These are phyloP conservation scores for Angomonas deanei DNA, from an alignment of 208 protist species.

Conservation along the genomic window DNA sequence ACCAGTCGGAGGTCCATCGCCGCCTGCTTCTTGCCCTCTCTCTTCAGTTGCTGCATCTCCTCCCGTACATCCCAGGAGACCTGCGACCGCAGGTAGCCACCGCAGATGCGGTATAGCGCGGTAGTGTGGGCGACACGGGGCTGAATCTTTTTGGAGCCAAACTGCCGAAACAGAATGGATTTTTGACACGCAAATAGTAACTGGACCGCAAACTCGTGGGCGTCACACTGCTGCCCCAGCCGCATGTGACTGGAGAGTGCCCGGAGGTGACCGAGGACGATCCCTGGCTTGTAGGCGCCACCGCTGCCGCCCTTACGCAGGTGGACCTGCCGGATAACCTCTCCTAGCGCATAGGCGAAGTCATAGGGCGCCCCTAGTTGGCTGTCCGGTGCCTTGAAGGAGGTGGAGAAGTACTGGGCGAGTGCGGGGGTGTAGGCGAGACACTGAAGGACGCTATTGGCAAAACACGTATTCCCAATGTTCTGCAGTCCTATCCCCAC, in stretches of 20 bases:
- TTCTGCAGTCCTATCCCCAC: slow-evolving; percentile 76
- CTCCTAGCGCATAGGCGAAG: slow-evolving; percentile 77
- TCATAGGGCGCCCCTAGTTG: slow-evolving; percentile 67
- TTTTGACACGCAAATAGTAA: slow-evolving; percentile 73
- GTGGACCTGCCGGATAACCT: slow-evolving; percentile 71
- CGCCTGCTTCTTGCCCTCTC: slow-evolving; percentile 61
- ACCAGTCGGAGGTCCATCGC: slow-evolving; percentile 71
- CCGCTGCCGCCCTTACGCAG: slow-evolving; percentile 13
- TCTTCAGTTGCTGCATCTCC: slow-evolving; percentile 69
- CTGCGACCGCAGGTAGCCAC: slow-evolving; percentile 81
- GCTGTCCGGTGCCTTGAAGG: slow-evolving; percentile 45
- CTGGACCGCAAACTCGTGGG: slow-evolving; percentile 87
- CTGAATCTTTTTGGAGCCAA: slow-evolving; percentile 64
- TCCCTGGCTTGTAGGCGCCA: slow-evolving; percentile 41
- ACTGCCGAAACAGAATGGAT: slow-evolving; percentile 69
- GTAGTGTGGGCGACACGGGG: slow-evolving; percentile 62
- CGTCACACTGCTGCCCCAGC: slow-evolving; percentile 84
- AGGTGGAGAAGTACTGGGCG: slow-evolving; percentile 73
- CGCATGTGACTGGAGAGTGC: slow-evolving; percentile 68
- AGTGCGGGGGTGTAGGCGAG: slow-evolving; percentile 81
- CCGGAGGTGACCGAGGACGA: slow-evolving; percentile 57
- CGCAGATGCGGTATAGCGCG: slow-evolving; percentile 73
- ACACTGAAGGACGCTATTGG: slow-evolving; percentile 83
- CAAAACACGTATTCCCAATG: slow-evolving; percentile 90
- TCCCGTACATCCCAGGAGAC: slow-evolving; percentile 73